Percentiles rank a stretch among this genome's conserved stretches.
Conservation (phyloP, 768 basidiomycete genomes). For the Termitomyces sp. region DNA sequence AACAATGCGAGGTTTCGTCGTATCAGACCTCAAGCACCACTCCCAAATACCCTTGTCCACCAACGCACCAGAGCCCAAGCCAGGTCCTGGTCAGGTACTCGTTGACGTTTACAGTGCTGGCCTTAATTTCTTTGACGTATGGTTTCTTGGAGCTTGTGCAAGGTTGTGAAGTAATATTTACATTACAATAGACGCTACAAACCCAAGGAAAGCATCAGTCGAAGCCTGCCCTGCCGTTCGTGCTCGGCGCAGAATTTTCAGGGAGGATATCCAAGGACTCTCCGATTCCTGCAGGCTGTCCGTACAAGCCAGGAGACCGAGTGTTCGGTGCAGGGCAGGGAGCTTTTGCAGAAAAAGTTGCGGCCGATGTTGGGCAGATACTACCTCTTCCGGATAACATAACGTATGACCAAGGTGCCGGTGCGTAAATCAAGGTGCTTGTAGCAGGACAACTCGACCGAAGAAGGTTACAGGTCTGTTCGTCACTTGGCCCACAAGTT, state of each 20-base stretch:
- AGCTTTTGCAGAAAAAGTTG: conserved; percentile 72
- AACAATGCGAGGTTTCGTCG: conserved; percentile 73
- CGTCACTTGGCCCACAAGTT: conserved; percentile 92
- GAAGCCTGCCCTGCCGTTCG: conserved; percentile 82
- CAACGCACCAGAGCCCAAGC: conserved; percentile 55
- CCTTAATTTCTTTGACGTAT: conserved; percentile 74
- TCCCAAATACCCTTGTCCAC: conserved; percentile 51
- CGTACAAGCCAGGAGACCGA: conserved; percentile 75
- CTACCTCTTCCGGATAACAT: conserved; percentile 70
- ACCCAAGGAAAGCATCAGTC: conserved; percentile 86
- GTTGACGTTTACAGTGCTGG: conserved; percentile 74
- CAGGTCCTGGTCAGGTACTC: conserved; percentile 51
- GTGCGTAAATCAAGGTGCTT: conserved; percentile 28
- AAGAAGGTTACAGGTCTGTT: conserved; percentile 48
- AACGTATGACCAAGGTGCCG: conserved; percentile 82
- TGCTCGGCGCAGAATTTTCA: conserved; percentile 81
- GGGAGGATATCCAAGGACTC: conserved; percentile 67
- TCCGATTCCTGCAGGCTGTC: conserved; percentile 75
- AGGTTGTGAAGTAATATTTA: conserved; percentile 4
- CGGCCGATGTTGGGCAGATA: conserved; percentile 43
- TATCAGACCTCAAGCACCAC: conserved; percentile 66
- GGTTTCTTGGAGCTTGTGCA: conserved; percentile 6
- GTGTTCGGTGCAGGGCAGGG: conserved; percentile 86
- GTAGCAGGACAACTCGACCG: background rate
- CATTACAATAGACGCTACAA: conserved; percentile 61